Evolutionary conservation across 192 early-diverging fungal species (phyloP), one percentile per base, ranked within the genome.

Genomic region (Backusella tuberculispora): DNA sequence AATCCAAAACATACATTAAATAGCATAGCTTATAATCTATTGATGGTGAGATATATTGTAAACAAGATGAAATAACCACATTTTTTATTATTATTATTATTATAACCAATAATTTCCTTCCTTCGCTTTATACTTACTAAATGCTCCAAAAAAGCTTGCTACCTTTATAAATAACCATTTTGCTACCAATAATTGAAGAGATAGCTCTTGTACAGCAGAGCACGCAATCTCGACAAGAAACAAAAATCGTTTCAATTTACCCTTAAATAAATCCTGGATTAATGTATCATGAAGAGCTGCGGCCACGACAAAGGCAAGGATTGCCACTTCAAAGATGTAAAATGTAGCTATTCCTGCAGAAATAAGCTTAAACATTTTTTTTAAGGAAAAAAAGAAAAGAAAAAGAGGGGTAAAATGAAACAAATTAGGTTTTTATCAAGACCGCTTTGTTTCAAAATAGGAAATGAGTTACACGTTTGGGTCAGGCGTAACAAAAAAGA

Each of bases 141-240:
- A 69, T 43, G 42, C 68, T 29, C 42, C 68, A 29, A 69, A 69
- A 47, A 47, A 43, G 5, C 21, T 69, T 29, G 42, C 45, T 14
- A 69, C 40, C 45, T 47, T 21, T 46, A 69, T 45, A 47, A 69
- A 29, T 26, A 69, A 15, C 43, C 43, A 46, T 45, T 69, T 69
- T 12, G 14, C 9, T 6, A 46, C 42, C 10, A 69, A 14, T 5
- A 69, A 43, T 17, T 69, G 68, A 21, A 69, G 24, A 17, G 68
- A 44, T 12, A 24, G 14, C 21, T 69, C 68, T 2, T 26, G 24
- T 10, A 69, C 19, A 14, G 5, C 42, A 69, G 68, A 69, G 53
- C 53, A 60, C 21, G 53, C 21, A n/a, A 60, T 24, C 53, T 60
- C 53, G 53, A 21, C 21, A 12, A 60, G 19, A 60, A 60, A 26